Evolutionary conservation across 495 filamentous ascomycete species (phyloP), one percentile per base, ranked within the genome.

Genomic region (Gamarada debralockiae): DNA sequence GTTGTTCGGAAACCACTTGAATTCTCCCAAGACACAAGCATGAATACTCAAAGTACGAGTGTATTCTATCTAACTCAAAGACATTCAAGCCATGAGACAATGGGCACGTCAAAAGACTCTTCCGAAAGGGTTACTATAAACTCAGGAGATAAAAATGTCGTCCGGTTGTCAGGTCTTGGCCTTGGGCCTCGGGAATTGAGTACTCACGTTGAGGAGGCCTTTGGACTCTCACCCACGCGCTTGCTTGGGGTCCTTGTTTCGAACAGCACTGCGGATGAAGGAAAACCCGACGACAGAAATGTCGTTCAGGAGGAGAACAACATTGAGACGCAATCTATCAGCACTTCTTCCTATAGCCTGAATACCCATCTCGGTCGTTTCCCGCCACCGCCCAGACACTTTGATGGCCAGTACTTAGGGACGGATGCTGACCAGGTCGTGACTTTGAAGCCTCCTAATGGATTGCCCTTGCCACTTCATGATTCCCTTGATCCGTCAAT

Each of bases 141-240:
- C 15, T 8, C n/a, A 31, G n/a, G 13, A 18, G 48, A 48, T 6
- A 54, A 43, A 12, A 55, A 44, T 10, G 14, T 37, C n/a, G 34
- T 52, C 14, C 36, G 37, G 33, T 23, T 52, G 13, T 48, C 58
- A 5, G 46, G 38, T 8, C 37, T 57, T 8, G 46, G 49, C 13
- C 44, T 23, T 29, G 44, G 54, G 9, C 46, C 58, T 25, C 54
- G 31, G 23, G 54, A 57, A 43, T 33, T 61, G 36, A 61, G 47
- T 41, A 48, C 14, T 2, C 50, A 61, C 42, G 54, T 52, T 25
- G 54, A 61, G 36, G 54, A 55, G 45, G 58, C 34, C 22, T 61
- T 61, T 49, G 47, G 55, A 15, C 54, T 57, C 47, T 33, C 17
- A 10, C 21, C 50, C 3, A 43, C 41, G 13, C 1, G 9, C 3